A percentile compares a stretch with the other conserved stretches of the same genome.
Evolutionary conservation across 2,329 filamentous ascomycete genomes (phyloP).

Genomic region (Hypoxylon sp.): DNA sequence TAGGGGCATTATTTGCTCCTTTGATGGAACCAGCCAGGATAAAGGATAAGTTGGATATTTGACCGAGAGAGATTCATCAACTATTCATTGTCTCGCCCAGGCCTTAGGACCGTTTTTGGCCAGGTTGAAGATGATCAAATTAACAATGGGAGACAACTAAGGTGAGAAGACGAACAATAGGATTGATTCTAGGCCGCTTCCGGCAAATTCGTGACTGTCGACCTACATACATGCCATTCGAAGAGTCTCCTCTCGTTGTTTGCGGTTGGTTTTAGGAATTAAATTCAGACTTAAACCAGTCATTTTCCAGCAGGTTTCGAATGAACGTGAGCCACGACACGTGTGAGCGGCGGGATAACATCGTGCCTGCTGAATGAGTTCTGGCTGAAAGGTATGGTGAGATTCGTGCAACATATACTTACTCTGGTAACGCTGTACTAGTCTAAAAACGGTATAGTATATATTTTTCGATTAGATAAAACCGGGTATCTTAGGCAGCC

Average conservation of each 20-base stretch:
- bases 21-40: conserved; percentile 26
- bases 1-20: conserved; percentile 10
- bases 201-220: conserved; percentile 9
- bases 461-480: neutral
- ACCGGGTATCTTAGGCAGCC: neutral
- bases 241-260: conserved; percentile 5
- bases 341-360: conserved; percentile 21
- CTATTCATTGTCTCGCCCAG: conserved; percentile 19
- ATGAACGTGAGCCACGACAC: conserved; percentile 23
- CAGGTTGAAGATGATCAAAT: neutral
- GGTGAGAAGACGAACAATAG: conserved; percentile 4
- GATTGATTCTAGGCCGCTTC: conserved; percentile 26
- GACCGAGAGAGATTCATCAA: neutral
- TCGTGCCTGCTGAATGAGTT: conserved; percentile 30
- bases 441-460: conserved; percentile 11
- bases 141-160: conserved; percentile 14
- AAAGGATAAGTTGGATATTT: conserved; percentile 7
- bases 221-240: neutral
- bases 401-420: conserved; percentile 24
- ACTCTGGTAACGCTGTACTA: conserved; percentile 2
- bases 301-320: conserved; percentile 4
- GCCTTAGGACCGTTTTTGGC: conserved; percentile 11
- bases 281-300: conserved; percentile 4
- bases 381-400: conserved; percentile 17
- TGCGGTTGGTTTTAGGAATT: conserved; percentile 14